Conservation (phyloP, 225 moss, liverwort and hornwort species). For the Straminergon stramineum region DNA sequence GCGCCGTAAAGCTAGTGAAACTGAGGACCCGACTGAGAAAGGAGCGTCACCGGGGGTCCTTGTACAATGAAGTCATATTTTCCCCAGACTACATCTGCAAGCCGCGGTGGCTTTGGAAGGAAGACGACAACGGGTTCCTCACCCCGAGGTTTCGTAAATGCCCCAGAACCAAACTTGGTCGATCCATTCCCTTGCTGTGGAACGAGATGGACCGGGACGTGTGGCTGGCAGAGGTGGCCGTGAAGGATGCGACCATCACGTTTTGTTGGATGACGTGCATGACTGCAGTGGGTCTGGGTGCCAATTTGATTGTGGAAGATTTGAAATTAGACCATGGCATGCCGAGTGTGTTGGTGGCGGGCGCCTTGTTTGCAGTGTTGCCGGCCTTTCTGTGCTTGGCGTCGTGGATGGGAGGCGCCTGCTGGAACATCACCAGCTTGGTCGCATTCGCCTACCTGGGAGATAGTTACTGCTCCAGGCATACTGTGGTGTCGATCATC, state of each 20-base stretch:
- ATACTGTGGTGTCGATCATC: constrained; percentile 24
- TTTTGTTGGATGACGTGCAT: constrained; percentile 57
- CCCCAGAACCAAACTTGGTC: background rate
- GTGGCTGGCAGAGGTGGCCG: constrained; percentile 23
- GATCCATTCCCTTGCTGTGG: background rate
- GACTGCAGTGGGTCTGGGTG: constrained; percentile 14
- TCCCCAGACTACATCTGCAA: constrained; percentile 15
- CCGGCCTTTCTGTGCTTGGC: constrained; percentile 38
- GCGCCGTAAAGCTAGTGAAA: background rate
- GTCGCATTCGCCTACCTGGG: constrained; percentile 60
- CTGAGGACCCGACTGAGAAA: constrained; percentile 4
- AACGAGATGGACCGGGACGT: constrained; percentile 21
- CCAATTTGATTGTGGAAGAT: constrained; percentile 12
- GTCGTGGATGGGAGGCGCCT: constrained; percentile 62
- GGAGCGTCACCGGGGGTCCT: constrained; percentile 14
- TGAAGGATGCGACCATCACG: constrained; percentile 29
- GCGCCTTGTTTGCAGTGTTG: constrained; percentile 24
- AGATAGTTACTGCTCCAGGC: constrained; percentile 18
- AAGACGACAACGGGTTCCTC: constrained; percentile 5
- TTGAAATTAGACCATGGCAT: background rate
- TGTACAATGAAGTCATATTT: constrained; percentile 25
- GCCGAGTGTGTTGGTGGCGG: constrained; percentile 21
- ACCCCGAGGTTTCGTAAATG: background rate
- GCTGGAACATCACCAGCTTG: constrained; percentile 63
- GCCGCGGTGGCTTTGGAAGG: constrained; percentile 17